phyloP scores from a whole-genome alignment of 495 filamentous ascomycete species.

The Neurospora tetraspora region DNA sequence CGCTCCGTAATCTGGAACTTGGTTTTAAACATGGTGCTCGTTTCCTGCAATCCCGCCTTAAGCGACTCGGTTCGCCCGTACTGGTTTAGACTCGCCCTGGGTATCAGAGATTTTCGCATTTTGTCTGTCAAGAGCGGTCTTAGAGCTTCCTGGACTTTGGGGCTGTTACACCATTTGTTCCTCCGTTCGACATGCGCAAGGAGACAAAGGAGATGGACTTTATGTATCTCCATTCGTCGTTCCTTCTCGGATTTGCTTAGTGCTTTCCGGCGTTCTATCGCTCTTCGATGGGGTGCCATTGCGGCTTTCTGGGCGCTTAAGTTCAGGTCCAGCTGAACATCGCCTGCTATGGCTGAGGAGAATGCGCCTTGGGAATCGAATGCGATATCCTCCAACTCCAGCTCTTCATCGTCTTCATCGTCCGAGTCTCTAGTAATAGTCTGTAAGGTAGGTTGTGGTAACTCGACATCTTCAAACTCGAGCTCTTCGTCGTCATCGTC shows the following conservation, averaged over 20 bases:
- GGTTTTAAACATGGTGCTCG: conserved; percentile 52
- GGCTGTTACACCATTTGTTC: conserved; percentile 85
- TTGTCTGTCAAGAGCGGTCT: conserved; percentile 51
- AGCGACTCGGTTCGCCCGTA: conserved; percentile 63
- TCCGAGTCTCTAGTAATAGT: conserved; percentile 18
- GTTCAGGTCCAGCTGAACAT: conserved; percentile 51
- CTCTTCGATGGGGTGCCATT: conserved; percentile 18
- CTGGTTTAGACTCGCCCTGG: conserved; percentile 53
- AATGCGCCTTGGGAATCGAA: conserved; percentile 13
- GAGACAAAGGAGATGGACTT: conserved; percentile 74
- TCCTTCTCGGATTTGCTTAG: conserved; percentile 61
- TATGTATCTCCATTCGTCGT: conserved; percentile 68
- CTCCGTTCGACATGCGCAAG: conserved; percentile 62
- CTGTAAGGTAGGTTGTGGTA: conserved; percentile 19
- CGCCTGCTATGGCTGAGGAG: conserved; percentile 15
- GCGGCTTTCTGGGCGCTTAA: conserved; percentile 32
- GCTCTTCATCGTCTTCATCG: conserved; percentile 25
- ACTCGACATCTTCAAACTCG: conserved; percentile 28
- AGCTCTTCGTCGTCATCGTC: conserved; percentile 23
- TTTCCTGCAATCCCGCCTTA: conserved; percentile 64
- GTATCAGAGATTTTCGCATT: conserved; percentile 51
- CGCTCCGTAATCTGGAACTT: conserved; percentile 60
- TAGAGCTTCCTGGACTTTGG: conserved; percentile 49
- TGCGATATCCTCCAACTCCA: conserved; percentile 26
- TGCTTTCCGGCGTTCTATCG: conserved; percentile 44